These are phyloP conservation scores for Glaciozyma antarctica DNA, from an alignment of 768 basidiomycete species.

Conservation along the genomic window DNA sequence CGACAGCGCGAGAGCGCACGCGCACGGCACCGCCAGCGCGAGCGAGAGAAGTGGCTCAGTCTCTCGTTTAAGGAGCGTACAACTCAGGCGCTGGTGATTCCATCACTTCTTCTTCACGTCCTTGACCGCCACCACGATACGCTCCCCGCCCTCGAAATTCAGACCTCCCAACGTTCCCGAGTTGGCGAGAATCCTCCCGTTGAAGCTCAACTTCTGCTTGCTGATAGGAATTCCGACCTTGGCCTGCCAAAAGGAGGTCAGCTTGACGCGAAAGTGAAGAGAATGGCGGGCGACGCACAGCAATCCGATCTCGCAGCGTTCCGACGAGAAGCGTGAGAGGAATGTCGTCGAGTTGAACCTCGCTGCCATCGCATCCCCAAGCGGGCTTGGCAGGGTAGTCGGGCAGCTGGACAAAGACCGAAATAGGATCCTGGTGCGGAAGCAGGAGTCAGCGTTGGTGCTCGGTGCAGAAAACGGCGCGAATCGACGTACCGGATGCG, in stretches of 20 bases:
- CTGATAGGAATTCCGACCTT: conserved; percentile 27
- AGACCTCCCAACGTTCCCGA: conserved; percentile 29
- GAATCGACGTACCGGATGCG: conserved; percentile 19
- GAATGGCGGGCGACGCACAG: conserved; percentile 10
- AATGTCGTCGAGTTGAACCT: conserved; percentile 74
- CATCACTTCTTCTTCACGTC: conserved; percentile 29
- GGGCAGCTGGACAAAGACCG: conserved; percentile 74
- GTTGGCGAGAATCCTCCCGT: conserved; percentile 29
- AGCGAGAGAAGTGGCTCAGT: no score
- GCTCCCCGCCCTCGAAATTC: conserved; percentile 29
- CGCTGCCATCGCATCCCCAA: conserved; percentile 79
- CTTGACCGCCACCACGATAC: conserved; percentile 24
- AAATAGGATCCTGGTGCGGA: conserved; percentile 63
- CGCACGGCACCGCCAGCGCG: no score
- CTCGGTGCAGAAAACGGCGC: background rate
- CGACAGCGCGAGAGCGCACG: no score
- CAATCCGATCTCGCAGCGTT: conserved; percentile 77
- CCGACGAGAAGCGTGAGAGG: conserved; percentile 77
- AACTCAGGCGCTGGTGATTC: no score
- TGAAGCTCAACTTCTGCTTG: conserved; percentile 29
- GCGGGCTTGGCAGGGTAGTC: conserved; percentile 72
- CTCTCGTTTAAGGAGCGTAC: no score
- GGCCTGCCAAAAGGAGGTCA: conserved; percentile 9
- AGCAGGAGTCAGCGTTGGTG: background rate
- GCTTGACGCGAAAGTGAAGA: background rate